Evolutionary conservation across 2,329 filamentous ascomycete genomes (phyloP).

Genomic region (Sporothrix pseudoabietina): DNA sequence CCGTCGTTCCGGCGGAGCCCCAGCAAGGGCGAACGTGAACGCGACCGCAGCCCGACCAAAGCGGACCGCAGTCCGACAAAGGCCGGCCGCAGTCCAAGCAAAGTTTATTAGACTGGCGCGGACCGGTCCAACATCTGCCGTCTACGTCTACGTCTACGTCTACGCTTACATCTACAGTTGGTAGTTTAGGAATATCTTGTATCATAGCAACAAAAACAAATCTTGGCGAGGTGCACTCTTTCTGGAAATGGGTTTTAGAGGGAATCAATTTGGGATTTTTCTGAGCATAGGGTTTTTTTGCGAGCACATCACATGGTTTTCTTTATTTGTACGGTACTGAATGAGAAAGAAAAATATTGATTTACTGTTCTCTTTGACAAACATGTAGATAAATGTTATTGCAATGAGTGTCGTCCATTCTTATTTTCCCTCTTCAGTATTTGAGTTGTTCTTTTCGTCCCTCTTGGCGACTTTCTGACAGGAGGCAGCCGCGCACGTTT

Average conservation of each 20-base stretch:
- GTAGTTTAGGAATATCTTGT: not conserved
- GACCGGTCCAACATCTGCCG: not conserved
- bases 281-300: not conserved
- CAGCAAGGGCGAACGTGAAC: slow-evolving; percentile 53
- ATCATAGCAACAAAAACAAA: slow-evolving; percentile 7
- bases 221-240: not conserved
- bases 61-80: slow-evolving; percentile 49
- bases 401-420: not conserved
- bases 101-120: slow-evolving; percentile 40
- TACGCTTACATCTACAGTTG: not conserved
- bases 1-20: slow-evolving; percentile 53
- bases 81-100: slow-evolving; percentile 45
- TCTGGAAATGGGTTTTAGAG: slow-evolving; percentile 3
- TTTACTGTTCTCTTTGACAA: not conserved
- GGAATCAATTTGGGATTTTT: not conserved
- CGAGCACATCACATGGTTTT: not conserved
- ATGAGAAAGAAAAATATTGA: not conserved
- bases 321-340: not conserved
- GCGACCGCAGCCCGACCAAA: slow-evolving; percentile 56
- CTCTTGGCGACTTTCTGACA: not conserved
- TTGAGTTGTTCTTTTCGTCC: not conserved
- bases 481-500: not conserved
- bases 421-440: not conserved
- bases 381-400: not conserved
- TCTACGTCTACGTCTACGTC: not conserved